Evolutionary conservation across 306 rosid species (phyloP), one percentile per base, ranked within the genome.

Genomic region (Alnus rubra): DNA sequence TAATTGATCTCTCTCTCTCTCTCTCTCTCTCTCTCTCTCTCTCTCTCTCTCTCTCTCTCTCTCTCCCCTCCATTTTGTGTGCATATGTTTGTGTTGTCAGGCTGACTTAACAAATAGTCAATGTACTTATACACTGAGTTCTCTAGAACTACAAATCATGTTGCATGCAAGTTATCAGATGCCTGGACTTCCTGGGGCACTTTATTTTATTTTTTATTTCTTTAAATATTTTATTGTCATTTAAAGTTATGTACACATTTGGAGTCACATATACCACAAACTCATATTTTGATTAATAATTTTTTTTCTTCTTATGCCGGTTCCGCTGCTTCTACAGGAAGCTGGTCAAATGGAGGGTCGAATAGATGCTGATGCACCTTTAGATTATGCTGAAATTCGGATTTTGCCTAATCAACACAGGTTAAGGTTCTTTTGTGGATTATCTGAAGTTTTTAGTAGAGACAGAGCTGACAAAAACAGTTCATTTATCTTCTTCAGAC

Each of bases 401-500:
- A 88, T 93, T 85, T 90, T 90, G 39, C 96, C 93, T 0, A 65
- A 83, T 16, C 82, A 88, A 80, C 88, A 92, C 93, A 92, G 98
- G 98, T 93, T 31, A 10, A 49, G 30, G 77, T 49, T 55, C 42
- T 74, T 68, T 51, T 18, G 18, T 14, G 9, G 51, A 42, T 39
- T 68, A 68, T 68, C 51, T 68, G 51, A 68, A 44, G 28, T n/a
- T 12, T 4, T 68, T 39, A 2, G 49, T 0, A 1, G 8, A 44
- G 72, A n/a, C 42, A 23, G 48, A 64, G 50, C 51, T 42, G 51
- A 39, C 11, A 59, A 28, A 28, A 59, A 28, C 12, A 10, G 65
- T 59, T 28, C 65, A 59, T 11, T 59, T 59, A 23, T 9, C 15
- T 49, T 49, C 52, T 49, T 49, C 45, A 49, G 52, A 49, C 52